These are phyloP conservation scores for Linnemannia hyalina DNA, from an alignment of 192 early-diverging fungal genomes.

Conservation along the genomic window DNA sequence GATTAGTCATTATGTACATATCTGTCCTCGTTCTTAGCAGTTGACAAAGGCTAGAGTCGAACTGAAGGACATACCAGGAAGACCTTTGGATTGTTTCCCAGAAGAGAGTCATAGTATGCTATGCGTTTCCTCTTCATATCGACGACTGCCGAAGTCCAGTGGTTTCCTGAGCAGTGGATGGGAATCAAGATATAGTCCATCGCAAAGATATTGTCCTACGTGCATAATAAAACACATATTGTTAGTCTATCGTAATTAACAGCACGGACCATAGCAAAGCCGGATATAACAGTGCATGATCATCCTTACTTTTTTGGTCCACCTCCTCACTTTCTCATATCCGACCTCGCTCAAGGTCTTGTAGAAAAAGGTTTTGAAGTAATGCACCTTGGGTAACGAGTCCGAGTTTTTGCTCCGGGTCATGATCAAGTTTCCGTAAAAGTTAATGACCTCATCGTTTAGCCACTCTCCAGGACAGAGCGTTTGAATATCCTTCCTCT, in stretches of 20 bases:
- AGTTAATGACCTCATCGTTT: slow-evolving; percentile 98
- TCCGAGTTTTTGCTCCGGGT: slow-evolving; percentile 64
- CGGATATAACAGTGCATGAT: neutral
- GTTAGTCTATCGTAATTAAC: neutral
- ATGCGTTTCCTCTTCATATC: slow-evolving; percentile 70
- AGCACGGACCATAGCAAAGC: too few species aligned
- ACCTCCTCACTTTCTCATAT: slow-evolving; percentile 80
- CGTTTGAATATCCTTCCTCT: slow-evolving; percentile 76
- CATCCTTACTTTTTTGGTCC: slow-evolving; percentile 77
- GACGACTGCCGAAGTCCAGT: slow-evolving; percentile 61
- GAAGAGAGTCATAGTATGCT: slow-evolving; percentile 88
- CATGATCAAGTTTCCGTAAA: slow-evolving; percentile 86
- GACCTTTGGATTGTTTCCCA: slow-evolving; percentile 69
- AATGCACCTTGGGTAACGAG: slow-evolving; percentile 76
- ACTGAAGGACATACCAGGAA: slow-evolving; percentile 55
- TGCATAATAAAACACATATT: neutral
- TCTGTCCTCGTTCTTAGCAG: neutral
- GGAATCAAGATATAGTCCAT: slow-evolving; percentile 87
- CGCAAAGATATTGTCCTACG: slow-evolving; percentile 76
- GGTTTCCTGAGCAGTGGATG: slow-evolving; percentile 77
- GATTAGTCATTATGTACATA: too few species aligned
- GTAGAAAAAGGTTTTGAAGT: slow-evolving; percentile 96
- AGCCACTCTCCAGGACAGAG: slow-evolving; percentile 84
- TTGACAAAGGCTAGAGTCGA: neutral
- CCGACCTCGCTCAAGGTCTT: slow-evolving; percentile 75